Percentiles rank a stretch among this genome's conserved stretches.
phyloP scores from a whole-genome alignment of 2,329 filamentous ascomycete species.

The Hypoxylon sp. region DNA sequence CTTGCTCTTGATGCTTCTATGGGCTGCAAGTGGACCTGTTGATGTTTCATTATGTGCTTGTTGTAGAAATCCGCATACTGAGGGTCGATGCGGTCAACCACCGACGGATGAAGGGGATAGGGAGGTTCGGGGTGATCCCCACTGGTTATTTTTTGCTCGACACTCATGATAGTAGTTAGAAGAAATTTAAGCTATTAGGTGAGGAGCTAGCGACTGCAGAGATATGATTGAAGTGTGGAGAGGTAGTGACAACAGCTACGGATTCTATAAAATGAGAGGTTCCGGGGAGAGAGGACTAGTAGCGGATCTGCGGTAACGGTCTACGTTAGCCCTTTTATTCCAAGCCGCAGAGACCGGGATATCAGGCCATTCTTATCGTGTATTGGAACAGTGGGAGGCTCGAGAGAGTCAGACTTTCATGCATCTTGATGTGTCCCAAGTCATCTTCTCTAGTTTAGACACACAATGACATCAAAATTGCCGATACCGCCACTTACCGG shows the following conservation, averaged over 20 bases:
- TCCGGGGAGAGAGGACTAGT: not conserved
- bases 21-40: constrained; percentile 69
- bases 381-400: constrained; percentile 7
- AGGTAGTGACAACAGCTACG: not conserved
- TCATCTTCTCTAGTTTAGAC: constrained; percentile 13
- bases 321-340: constrained; percentile 7
- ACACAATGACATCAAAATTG: constrained; percentile 37
- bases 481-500: constrained; percentile 37
- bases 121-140: constrained; percentile 41
- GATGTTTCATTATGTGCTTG: constrained; percentile 64
- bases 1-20: constrained; percentile 66
- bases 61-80: constrained; percentile 70
- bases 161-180: constrained; percentile 32
- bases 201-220: constrained; percentile 3
- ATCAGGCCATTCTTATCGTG: constrained; percentile 11
- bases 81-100: constrained; percentile 62
- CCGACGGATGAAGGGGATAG: constrained; percentile 65
- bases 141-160: constrained; percentile 28
- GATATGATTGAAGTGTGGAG: constrained; percentile 6
- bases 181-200: not conserved
- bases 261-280: not conserved
- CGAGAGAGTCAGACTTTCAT: constrained; percentile 28
- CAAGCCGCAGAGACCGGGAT: not conserved
- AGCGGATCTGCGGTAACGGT: not conserved
- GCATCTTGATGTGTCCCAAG: constrained; percentile 28